phyloP scores from a whole-genome alignment of 2,329 filamentous ascomycete genomes.

The Colletotrichum sp. region DNA sequence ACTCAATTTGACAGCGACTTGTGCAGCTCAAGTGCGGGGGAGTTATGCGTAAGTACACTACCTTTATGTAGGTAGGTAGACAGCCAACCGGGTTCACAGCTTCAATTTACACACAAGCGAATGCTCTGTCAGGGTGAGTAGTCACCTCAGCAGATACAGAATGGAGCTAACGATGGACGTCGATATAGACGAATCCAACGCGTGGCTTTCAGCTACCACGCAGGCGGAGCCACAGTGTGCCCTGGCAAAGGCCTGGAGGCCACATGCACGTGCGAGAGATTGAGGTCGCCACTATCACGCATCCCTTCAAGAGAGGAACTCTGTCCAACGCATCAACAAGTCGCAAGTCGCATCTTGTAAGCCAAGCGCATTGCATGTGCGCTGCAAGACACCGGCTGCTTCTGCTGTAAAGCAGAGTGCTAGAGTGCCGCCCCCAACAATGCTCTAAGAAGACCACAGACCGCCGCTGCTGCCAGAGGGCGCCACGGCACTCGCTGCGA shows the following conservation, averaged over 20 bases:
- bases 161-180: not conserved
- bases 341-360: not conserved
- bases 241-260: not conserved
- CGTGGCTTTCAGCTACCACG: slow-evolving; percentile 4
- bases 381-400: not conserved
- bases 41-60: not conserved
- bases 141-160: not conserved
- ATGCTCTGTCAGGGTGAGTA: not conserved
- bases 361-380: not conserved
- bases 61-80: not conserved
- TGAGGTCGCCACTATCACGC: not conserved
- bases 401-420: not conserved
- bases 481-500: not conserved
- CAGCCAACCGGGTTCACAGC: not conserved
- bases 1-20: not conserved
- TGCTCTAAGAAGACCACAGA: slow-evolving; percentile 10
- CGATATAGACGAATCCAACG: not conserved
- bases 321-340: not conserved
- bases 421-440: not conserved
- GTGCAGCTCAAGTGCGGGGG: not conserved
- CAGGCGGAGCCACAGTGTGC: not conserved
- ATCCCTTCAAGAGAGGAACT: not conserved
- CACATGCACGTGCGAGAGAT: not conserved
- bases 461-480: slow-evolving; percentile 8
- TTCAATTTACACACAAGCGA: not conserved